Evolutionary conservation across 2,329 filamentous ascomycete species (phyloP), one percentile per base, ranked within the genome.

Genomic region (Pseudogymnoascus sp.): DNA sequence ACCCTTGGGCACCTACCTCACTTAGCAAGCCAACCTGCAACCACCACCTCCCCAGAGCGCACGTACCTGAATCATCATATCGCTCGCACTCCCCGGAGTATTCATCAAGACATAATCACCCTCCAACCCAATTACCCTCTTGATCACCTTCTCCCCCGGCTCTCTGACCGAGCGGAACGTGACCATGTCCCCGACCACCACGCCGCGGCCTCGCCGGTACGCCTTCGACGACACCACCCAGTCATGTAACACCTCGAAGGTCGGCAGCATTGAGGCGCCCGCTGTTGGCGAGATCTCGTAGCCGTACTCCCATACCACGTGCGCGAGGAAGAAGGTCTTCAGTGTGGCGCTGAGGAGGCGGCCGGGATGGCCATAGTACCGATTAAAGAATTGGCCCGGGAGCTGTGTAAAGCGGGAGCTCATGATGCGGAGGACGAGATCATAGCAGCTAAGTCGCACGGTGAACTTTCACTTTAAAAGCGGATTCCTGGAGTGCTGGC

Each of bases 191-290:
- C 95, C 95, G n/a, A 96, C 87, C 69, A 76, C 74, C 36, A 90
- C 75, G 11, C 78, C 80, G 21, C 88, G 84, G 3, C 93, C 93
- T 31, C 84, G 80, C 5, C 88, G 84, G 75, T 88, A 83, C n/a
- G 80, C 77, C 68, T 86, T 86, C 65, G 86, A 86, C 62, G 90
- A 83, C 11, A 93, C 74, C 56, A 93, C 80, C 74, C 80, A 86
- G 71, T 93, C 88, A 63, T 87, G 87, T 7, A 79, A 75, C 1
- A 86, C 79, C 23, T 82, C 79, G 65, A 97, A 86, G 0, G 91
- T 96, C 6, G 93, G 93, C 60, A 95, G 83, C 95, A 97, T 97
- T 16, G 89, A 93, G 3, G 91, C 86, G 1, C 93, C 93, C 25
- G 80, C 79, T 14, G 86, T 86, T 3, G 79, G 75, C 18, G 82